Percentiles rank a stretch among this genome's conserved stretches.
phyloP scores from a whole-genome alignment of 148 eudicot genomes.

The Polygonum aviculare region DNA sequence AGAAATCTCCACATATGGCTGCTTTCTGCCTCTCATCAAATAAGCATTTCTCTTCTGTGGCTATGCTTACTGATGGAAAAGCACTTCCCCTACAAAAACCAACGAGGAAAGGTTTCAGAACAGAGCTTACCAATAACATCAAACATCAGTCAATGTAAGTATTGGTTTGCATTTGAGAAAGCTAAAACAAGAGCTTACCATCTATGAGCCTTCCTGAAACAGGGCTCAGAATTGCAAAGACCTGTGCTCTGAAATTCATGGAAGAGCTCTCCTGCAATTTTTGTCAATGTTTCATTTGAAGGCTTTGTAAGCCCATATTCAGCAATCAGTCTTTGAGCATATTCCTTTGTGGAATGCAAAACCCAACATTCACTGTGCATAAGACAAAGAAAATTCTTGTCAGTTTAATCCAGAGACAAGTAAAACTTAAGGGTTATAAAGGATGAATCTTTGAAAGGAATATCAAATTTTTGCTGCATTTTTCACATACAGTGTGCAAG shows the following conservation, averaged over 20 bases:
- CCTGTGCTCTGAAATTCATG: conserved; percentile 64
- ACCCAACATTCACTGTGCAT: conserved; percentile 76
- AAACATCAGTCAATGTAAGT: not conserved
- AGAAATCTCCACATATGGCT: conserved; percentile 90
- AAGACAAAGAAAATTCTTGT: not conserved
- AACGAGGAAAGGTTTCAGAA: not conserved
- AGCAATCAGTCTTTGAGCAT: conserved; percentile 62
- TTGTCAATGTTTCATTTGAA: conserved; percentile 39
- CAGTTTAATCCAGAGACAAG: not conserved
- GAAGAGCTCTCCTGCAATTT: conserved; percentile 65
- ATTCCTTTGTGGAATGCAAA: conserved; percentile 72
- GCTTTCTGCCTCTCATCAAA: conserved; percentile 53
- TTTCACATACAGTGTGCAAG: conserved; percentile 17
- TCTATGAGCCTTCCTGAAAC: conserved; percentile 86
- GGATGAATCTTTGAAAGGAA: not conserved
- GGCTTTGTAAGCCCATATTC: conserved; percentile 69
- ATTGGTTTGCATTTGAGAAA: not conserved
- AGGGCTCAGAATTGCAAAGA: conserved; percentile 55
- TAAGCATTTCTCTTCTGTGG: conserved; percentile 64
- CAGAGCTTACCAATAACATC: not conserved
- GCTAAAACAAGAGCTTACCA: conserved; percentile 41
- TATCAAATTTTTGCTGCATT: not conserved
- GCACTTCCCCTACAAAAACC: conserved; percentile 77
- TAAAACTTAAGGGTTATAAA: not conserved
- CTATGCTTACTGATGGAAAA: conserved; percentile 63